Evolutionary conservation across 805 yeast genomes (phyloP).

Genomic region (Metschnikowia bowlesiae): DNA sequence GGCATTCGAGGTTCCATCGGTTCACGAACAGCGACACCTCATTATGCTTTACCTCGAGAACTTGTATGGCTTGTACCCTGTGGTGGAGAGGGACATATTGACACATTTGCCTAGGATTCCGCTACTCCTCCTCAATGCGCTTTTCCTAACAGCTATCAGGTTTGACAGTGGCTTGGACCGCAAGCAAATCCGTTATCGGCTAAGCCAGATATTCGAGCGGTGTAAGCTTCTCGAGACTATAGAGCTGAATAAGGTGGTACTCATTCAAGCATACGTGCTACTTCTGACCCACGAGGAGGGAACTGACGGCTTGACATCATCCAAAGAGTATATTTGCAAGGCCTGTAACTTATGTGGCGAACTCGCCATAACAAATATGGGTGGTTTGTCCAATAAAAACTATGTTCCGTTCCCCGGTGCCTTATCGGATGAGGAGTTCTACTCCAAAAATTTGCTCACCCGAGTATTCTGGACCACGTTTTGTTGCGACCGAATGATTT

Average conservation of each 20-base stretch:
- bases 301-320: neutral
- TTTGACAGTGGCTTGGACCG: neutral
- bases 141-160: neutral
- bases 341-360: constrained; percentile 5
- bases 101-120: neutral
- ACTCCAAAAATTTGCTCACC: neutral
- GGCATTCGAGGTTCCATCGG: constrained; percentile 1
- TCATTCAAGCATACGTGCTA: neutral
- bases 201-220: neutral
- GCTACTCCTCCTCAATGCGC: constrained; percentile 1
- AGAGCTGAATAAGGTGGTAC: constrained; percentile 4
- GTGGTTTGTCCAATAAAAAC: neutral
- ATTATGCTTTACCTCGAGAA: neutral
- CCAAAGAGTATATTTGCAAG: constrained; percentile 2
- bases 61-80: neutral
- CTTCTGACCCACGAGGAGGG: constrained; percentile 4
- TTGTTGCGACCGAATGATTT: constrained; percentile 2
- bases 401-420: neutral
- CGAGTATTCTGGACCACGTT: constrained; percentile 3
- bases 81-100: constrained; percentile 2
- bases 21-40: constrained; percentile 1
- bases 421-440: neutral
- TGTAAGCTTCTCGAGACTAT: constrained; percentile 2
- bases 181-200: neutral
- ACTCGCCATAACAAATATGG: constrained; percentile 3